Base-by-base conservation (phyloP, 1,139 yeast species). In the Pneumocystis oryctolagi region DNA sequence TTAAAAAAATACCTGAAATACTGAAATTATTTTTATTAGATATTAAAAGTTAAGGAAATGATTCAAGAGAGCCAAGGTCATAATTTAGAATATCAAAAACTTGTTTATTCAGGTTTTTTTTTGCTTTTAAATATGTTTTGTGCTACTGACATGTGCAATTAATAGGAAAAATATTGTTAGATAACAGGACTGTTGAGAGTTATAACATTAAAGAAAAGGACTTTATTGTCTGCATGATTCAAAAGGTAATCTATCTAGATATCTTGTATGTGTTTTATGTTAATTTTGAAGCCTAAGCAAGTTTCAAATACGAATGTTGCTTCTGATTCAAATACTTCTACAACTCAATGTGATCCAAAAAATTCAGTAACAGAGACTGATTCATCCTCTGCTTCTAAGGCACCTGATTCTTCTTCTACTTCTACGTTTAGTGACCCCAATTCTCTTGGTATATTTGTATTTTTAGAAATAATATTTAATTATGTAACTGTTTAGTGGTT, bases 151-250 rank as follows among this genome's bases (percentile, higher is more conserved):
- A 57, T 65, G 62, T 6, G 5, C 55, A 18, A 35, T 35, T 12
- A 25, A 8, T 67, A 67, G 84, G 84, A 47, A 89, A 89, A 72
- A 94, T 92, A 59, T 81, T 92, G 65, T 89, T 83, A 70, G 96
- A 92, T 75, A 89, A 82, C 63, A 86, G 88, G 72, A 79, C 86
- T 5, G 79, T 90, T 67, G 87, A 80, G 62, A 79, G 81, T 16
- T 85, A 83, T 73, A 85, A 86, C 69, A 81, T 92, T 70, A 89
- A 88, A 73, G 95, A 88, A 62, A 89, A 89, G 63, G 97, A 89
- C 71, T 90, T 90, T 68, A 83, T 92, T 65, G 90, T 92, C 66
- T 90, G 89, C 74, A 92, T 92, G 97, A 82, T 89, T 14, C 65
- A 70, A 34, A 64, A 64, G 32, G 62, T 62, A 16, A 56, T 42